Evolutionary conservation across 345 rosid species (phyloP).

Genomic region (thale cress (Arabidopsis thaliana)): DNA sequence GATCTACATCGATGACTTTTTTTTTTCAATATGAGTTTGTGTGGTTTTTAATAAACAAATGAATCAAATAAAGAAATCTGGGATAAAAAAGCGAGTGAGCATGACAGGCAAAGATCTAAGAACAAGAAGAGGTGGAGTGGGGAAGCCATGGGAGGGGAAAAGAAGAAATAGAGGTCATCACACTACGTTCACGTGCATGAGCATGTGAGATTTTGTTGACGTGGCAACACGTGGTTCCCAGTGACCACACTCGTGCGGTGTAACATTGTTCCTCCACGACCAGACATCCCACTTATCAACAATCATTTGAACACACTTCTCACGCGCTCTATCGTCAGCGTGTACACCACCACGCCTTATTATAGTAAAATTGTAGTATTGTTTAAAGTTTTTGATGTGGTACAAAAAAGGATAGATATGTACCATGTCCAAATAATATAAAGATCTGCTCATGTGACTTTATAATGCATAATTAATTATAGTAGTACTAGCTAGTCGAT

Average conservation of each 20-base stretch:
- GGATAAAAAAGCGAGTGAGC: background rate
- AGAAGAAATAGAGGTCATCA: conserved; percentile 7
- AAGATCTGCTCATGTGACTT: background rate
- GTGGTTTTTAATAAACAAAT: background rate
- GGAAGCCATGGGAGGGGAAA: conserved; percentile 29
- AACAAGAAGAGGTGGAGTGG: conserved; percentile 28
- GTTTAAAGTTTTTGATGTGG: background rate
- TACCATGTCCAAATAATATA: background rate
- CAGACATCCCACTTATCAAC: conserved; percentile 45
- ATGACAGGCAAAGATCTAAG: conserved; percentile 17
- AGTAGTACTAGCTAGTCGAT: background rate
- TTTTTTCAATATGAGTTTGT: background rate
- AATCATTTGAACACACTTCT: conserved; percentile 39
- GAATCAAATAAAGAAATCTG: conserved; percentile 1
- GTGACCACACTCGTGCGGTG: conserved; percentile 50
- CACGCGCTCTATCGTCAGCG: conserved; percentile 37
- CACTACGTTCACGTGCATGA: conserved; percentile 47
- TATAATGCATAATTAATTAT: background rate
- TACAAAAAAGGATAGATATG: too few relatives aligned
- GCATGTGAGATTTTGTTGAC: conserved; percentile 39
- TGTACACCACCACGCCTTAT: conserved; percentile 7
- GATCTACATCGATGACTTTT: background rate
- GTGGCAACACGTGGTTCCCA: conserved; percentile 34
- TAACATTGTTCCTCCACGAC: conserved; percentile 41
- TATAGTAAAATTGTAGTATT: background rate